These are phyloP conservation scores for Diaporthe australafricana DNA, from an alignment of 2,329 filamentous ascomycete genomes.

Conservation along the genomic window DNA sequence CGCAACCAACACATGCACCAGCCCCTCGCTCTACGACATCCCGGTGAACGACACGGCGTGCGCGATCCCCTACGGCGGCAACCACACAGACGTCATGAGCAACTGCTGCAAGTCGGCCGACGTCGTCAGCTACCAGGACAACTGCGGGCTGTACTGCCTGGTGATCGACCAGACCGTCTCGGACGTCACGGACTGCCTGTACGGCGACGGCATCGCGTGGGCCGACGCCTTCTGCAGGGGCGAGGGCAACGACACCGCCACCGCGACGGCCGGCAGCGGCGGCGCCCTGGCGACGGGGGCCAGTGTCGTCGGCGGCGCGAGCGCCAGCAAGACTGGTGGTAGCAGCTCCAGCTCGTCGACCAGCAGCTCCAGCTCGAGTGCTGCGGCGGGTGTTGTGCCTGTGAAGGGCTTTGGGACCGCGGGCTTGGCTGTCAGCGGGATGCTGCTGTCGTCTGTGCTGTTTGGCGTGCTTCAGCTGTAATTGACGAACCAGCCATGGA, in stretches of 20 bases:
- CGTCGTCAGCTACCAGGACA: constrained; percentile 49
- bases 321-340: not conserved
- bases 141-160: constrained; percentile 57
- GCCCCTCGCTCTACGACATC: constrained; percentile 52
- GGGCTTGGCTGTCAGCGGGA: constrained; percentile 14
- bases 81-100: constrained; percentile 52
- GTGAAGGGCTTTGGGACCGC: not conserved
- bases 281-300: constrained; percentile 42
- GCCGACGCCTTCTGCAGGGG: constrained; percentile 54
- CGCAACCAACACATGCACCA: constrained; percentile 16
- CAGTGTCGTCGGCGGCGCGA: constrained; percentile 40
- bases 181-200: constrained; percentile 51
- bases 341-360: constrained; percentile 17
- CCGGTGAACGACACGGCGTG: constrained; percentile 58
- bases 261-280: constrained; percentile 41
- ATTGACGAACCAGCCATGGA: not conserved
- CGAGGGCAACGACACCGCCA: constrained; percentile 49
- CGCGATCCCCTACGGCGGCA: constrained; percentile 52
- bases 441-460: constrained; percentile 22
- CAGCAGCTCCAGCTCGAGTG: constrained; percentile 19
- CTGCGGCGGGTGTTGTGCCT: constrained; percentile 4
- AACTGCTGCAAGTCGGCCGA: constrained; percentile 45
- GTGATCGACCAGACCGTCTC: constrained; percentile 52
- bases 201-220: constrained; percentile 46
- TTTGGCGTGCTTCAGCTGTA: constrained; percentile 21